Conservation (phyloP, 1,284 basidiomycete species). For the Papiliotrema fonsecae region DNA sequence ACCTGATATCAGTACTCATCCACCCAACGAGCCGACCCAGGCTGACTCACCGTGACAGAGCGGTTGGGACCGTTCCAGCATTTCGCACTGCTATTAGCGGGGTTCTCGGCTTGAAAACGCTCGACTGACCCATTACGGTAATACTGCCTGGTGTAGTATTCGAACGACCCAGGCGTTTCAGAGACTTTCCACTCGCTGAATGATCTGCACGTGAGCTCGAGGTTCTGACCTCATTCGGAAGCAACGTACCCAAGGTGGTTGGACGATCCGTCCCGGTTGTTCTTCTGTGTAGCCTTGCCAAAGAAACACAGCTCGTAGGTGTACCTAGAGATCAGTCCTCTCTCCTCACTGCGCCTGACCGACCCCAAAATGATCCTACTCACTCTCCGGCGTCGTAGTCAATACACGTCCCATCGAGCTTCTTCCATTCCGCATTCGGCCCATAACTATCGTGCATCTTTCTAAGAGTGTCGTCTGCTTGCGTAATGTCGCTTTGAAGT, state of each 20-base stretch:
- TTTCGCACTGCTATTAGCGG: slow-evolving; percentile 51
- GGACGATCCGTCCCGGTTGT: slow-evolving; percentile 69
- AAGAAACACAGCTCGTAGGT: slow-evolving; percentile 97
- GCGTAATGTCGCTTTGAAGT: slow-evolving; percentile 22
- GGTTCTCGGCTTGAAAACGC: not conserved
- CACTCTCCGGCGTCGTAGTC: slow-evolving; percentile 82
- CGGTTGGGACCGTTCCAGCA: slow-evolving; percentile 97
- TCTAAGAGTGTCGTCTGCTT: slow-evolving; percentile 26
- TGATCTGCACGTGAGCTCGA: slow-evolving; percentile 51
- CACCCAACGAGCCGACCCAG: too few species aligned
- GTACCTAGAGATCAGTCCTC: slow-evolving; percentile 56
- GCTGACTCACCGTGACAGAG: slow-evolving; percentile 34
- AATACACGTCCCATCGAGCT: slow-evolving; percentile 77
- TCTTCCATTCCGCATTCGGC: slow-evolving; percentile 87
- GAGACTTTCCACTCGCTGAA: slow-evolving; percentile 71
- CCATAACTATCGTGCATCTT: slow-evolving; percentile 67
- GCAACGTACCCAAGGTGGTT: slow-evolving; percentile 76
- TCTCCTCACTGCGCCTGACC: not conserved
- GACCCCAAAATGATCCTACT: slow-evolving; percentile 42
- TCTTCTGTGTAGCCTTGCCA: slow-evolving; percentile 79
- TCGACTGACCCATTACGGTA: slow-evolving; percentile 64
- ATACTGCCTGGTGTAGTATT: slow-evolving; percentile 73
- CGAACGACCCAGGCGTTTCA: slow-evolving; percentile 59
- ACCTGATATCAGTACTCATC: too few species aligned
- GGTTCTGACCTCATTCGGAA: not conserved